Percentiles rank a stretch among this genome's conserved stretches.
Evolutionary conservation across 108 stramenopile genomes (phyloP).

Genomic region (Skeletonema costatum): DNA sequence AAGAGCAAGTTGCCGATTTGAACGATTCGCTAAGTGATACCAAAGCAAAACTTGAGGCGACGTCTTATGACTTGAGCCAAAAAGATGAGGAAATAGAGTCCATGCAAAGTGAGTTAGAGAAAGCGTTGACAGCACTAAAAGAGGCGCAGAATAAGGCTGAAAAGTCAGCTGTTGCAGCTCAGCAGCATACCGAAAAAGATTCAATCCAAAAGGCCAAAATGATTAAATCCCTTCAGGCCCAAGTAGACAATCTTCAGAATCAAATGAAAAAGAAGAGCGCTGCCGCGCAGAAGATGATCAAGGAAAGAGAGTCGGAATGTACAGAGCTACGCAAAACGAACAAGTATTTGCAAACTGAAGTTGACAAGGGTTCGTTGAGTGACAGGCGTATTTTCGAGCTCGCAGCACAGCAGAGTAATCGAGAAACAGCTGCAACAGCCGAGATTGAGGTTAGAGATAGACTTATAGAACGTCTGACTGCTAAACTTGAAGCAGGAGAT

Average conservation of each 20-base stretch:
- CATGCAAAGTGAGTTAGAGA: constrained; percentile 53
- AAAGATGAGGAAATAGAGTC: constrained; percentile 66
- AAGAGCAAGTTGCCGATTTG: constrained; percentile 79
- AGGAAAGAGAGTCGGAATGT: constrained; percentile 81
- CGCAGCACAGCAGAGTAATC: constrained; percentile 86
- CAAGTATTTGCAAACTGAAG: constrained; percentile 80
- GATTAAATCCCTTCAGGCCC: constrained; percentile 71
- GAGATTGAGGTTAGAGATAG: constrained; percentile 85
- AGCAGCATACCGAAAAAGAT: constrained; percentile 58
- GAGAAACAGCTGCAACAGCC: constrained; percentile 69
- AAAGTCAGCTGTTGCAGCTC: constrained; percentile 56
- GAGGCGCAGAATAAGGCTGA: constrained; percentile 56
- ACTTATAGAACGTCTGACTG: constrained; percentile 66
- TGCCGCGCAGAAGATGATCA: constrained; percentile 83
- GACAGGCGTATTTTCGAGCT: constrained; percentile 89
- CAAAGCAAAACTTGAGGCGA: constrained; percentile 80
- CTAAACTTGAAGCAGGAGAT: constrained; percentile 70
- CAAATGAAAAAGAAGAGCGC: constrained; percentile 85
- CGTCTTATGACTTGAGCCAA: constrained; percentile 73
- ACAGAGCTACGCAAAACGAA: constrained; percentile 67
- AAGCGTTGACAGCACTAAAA: constrained; percentile 42
- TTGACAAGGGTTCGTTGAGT: constrained; percentile 82
- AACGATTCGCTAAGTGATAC: constrained; percentile 79
- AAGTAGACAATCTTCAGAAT: constrained; percentile 74
- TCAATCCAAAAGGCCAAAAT: constrained; percentile 41